Evolutionary conservation across 129 eudicot species (phyloP).

Genomic region (carrot (Daucus carota)): DNA sequence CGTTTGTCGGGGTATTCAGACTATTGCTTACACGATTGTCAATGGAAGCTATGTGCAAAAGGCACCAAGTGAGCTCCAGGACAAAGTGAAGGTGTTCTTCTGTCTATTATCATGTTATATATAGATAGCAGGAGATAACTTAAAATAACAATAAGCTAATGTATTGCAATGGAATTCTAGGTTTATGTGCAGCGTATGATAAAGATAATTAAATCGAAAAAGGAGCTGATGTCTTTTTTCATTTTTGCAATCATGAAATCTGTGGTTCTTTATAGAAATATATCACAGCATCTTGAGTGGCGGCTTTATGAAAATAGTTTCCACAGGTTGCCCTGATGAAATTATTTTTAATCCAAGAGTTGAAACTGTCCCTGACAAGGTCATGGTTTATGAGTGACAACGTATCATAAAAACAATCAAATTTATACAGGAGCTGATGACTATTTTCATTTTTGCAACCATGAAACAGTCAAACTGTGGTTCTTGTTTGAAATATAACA

Average conservation of each 20-base stretch:
- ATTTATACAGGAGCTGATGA: not conserved
- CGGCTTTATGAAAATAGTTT: too few species aligned
- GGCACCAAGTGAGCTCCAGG: constrained; percentile 29
- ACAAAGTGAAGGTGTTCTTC: constrained; percentile 33
- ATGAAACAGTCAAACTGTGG: not conserved
- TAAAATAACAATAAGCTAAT: not conserved
- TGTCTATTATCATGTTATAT: not conserved
- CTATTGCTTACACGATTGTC: constrained; percentile 56
- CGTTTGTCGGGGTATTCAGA: constrained; percentile 63
- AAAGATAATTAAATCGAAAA: too few species aligned
- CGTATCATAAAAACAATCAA: not conserved
- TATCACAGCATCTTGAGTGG: too few species aligned
- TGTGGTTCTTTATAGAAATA: too few species aligned
- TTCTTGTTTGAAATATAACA: not conserved
- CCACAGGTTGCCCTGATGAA: too few species aligned
- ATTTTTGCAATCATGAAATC: too few species aligned
- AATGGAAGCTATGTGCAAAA: constrained; percentile 62
- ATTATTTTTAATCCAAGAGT: too few species aligned
- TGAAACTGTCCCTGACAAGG: too few species aligned
- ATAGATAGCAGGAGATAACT: not conserved
- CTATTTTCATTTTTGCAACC: not conserved
- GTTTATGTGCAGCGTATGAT: not conserved
- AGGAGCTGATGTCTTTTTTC: too few species aligned
- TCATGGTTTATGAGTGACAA: not conserved
- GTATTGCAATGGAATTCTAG: not conserved